Conservation (phyloP, 2,329 filamentous ascomycete species). For the Microcyclospora pomicola region DNA sequence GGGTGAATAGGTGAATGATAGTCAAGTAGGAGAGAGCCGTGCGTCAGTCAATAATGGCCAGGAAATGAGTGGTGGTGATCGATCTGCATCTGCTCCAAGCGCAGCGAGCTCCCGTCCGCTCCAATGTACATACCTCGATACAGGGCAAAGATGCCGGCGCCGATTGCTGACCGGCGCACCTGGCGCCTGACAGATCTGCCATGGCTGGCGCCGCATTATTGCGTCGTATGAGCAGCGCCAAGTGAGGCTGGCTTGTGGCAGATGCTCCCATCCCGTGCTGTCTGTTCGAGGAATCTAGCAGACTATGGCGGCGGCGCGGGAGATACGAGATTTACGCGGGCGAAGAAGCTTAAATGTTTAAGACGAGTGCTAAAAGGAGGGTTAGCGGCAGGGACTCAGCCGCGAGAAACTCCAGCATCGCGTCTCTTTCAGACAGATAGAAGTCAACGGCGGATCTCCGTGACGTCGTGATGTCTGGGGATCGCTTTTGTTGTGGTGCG, state of each 20-base stretch:
- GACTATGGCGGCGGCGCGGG: neutral
- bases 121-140: constrained; percentile 2
- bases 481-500: too few relatives aligned
- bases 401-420: neutral
- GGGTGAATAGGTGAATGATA: constrained; percentile 3
- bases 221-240: constrained; percentile 17
- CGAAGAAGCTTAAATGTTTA: constrained; percentile 11
- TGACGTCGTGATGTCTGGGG: neutral
- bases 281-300: neutral
- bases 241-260: constrained; percentile 4
- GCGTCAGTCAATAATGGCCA: constrained; percentile 1
- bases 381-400: neutral
- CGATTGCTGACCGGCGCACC: constrained; percentile 16
- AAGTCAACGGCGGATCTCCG: neutral
- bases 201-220: constrained; percentile 19
- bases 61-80: constrained; percentile 7
- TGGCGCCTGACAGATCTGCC: constrained; percentile 17
- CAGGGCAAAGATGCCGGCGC: constrained; percentile 8
- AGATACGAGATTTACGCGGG: neutral
- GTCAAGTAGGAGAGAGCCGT: constrained; percentile 3
- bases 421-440: neutral
- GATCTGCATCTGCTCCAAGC: constrained; percentile 11
- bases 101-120: constrained; percentile 1
- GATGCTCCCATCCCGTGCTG: constrained; percentile 2
- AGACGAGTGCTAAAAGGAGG: constrained; percentile 5